Evolutionary conservation across 225 moss, liverwort and hornwort genomes (phyloP).

Genomic region (Marchantia paleacea): DNA sequence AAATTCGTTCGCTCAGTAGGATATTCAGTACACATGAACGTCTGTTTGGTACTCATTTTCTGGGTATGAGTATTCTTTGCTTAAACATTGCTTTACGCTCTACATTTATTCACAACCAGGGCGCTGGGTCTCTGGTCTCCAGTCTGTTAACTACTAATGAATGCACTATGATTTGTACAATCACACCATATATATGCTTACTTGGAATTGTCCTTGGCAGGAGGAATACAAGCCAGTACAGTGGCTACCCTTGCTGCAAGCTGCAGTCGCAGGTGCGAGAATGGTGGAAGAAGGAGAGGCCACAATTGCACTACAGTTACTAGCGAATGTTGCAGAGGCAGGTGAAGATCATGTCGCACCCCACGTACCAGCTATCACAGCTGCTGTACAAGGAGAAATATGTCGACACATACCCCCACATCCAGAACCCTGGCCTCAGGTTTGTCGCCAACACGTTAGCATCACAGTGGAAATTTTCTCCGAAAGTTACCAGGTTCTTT

Average conservation of each 20-base stretch:
- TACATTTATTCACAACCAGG: no score
- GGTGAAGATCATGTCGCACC: slow-evolving; percentile 90
- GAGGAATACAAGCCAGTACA: slow-evolving; percentile 79
- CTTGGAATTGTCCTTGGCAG: slow-evolving; percentile 36
- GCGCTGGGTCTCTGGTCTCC: no score
- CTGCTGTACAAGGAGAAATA: slow-evolving; percentile 81
- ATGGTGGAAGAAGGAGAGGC: slow-evolving; percentile 83
- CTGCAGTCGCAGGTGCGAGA: slow-evolving; percentile 79
- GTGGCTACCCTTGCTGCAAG: slow-evolving; percentile 94
- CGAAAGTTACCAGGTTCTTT: not conserved
- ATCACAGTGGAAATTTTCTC: not conserved
- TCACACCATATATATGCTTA: not conserved
- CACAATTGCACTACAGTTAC: slow-evolving; percentile 74
- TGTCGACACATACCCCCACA: slow-evolving; percentile 77
- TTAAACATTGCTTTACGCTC: no score
- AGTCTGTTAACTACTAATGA: no score
- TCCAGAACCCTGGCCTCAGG: slow-evolving; percentile 98
- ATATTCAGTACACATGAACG: no score
- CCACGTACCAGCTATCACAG: slow-evolving; percentile 83
- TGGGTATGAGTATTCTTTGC: no score
- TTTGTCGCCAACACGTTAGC: slow-evolving; percentile 23
- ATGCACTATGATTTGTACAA: no score
- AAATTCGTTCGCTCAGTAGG: no score
- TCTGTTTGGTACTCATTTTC: no score
- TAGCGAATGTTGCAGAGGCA: slow-evolving; percentile 88